Evolutionary conservation across 345 rosid genomes (phyloP), one percentile per base, ranked within the genome.

Genomic region (Chamaenerion angustifolium): DNA sequence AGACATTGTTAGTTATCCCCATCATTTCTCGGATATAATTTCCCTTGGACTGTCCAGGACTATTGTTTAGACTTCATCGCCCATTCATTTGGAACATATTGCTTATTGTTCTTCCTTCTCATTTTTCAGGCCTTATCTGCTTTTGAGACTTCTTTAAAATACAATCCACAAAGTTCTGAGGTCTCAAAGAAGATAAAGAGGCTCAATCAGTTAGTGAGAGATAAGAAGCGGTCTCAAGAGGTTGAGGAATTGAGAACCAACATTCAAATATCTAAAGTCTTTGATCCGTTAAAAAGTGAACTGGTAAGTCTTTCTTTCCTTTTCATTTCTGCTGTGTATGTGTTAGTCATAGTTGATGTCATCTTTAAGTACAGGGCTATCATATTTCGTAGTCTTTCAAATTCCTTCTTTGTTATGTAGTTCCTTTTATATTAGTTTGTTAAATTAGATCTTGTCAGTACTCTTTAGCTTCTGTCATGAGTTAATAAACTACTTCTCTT

Each of bases 111-210:
- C 17, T 17, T 49, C 12, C 7, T 61, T 49, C 1, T 12, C 31
- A 18, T 62, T 37, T 48, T 52, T 52, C 57, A 87, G 98, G 95
- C 96, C 12, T 58, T 82, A 66, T 74, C 67, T 73, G 83, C 89
- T 13, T 92, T 92, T 43, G 79, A 82, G 68, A 76, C 47, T 55
- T 77, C 98, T 63, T 61, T 84, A 53, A 76, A 82, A 56, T 74
- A 56, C 72, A 84, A 92, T 57, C 80, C 86, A 51, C 85, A 77
- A 64, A 92, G 96, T 67, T 45, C 88, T 48, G 98, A 87, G 72
- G 95, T 92, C 43, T 76, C 77, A 19, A 78, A 81, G 64, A 88
- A 88, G 73, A 81, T 88, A 55, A 88, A 82, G 76, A 82, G 77
- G 71, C 61, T 80, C 55, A 61, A 74, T 35, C 86, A 75, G 57